Evolutionary conservation across 2,329 filamentous ascomycete genomes (phyloP), one percentile per base, ranked within the genome.

Genomic region (Capronia epimyces): DNA sequence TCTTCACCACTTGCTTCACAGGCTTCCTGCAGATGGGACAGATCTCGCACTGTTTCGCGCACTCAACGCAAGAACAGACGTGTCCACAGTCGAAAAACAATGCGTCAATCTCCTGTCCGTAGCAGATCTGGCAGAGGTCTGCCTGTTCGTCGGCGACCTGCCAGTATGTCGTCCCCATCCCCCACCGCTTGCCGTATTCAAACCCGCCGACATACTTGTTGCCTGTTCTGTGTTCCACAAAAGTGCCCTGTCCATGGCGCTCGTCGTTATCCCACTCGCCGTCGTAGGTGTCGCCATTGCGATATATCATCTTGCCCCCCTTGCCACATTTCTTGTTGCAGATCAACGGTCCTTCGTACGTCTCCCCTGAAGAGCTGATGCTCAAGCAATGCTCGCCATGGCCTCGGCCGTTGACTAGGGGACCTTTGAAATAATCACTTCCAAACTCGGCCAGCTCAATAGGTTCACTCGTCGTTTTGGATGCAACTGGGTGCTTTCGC

Each of bases 71-170:
- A 2, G 80, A 76, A 40, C 80, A 76, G 15, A 83, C 77, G 60
- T 84, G 81, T 0, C 81, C 81, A 57, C 81, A 84, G 56, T 80
- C 78, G 58, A 79, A 80, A 63, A 84, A 82, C 5, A 80, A 72
- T 3, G 79, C 76, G 53, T 81, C 77, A 47, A 80, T 77, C 36
- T 75, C 75, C 39, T 76, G 74, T n/a, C 77, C 74, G 65, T 78
- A 83, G 68, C 81, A 84, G 50, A 84, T 82, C 50, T 78, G 73
- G 62, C 81, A 84, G 4, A 78, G 63, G 40, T 75, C 71, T 64
- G 77, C 74, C 55, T 81, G 77, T 50, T 83, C 79, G 48, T 83
- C 79, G 2, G 80, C 80, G 21, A 79, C 75, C 59, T 79, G 77
- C 73, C 79, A 83, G 56, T 77, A 75, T 49, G 79, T 82, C 31